Evolutionary conservation across 2,329 filamentous ascomycete species (phyloP), one percentile per base, ranked within the genome.

Genomic region (Drechslerella dactyloides): DNA sequence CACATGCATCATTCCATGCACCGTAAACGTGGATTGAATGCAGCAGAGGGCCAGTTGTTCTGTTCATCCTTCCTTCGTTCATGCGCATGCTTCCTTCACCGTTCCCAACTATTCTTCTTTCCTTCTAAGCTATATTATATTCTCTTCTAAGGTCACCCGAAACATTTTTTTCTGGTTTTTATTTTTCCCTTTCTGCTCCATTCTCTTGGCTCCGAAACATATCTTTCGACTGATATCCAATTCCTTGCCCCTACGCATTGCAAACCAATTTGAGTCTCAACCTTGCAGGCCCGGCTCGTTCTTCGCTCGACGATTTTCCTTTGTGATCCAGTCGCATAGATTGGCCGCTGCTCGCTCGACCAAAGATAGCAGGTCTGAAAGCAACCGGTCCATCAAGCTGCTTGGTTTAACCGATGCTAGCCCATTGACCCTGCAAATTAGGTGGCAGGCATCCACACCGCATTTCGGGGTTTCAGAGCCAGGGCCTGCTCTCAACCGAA

Each of bases 401-500:
- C 44, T 48, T 48, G 44, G 44, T 48, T 48, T 48, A 48, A 48
- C 44, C 44, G 55, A 27, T 51, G 55, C 61, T 37, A 46, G 55
- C 46, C 37, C 56, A 57, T 65, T 42, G 53, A 58, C 40, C 53
- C 40, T 72, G 57, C 62, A 61, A 48, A 72, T 72, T 72, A 61
- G 66, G 68, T 72, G 60, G 60, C 68, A 72, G 68, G 68, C 68
- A 72, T 65, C 68, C 68, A 72, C 60, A 59, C 68, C 60, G 55
- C 55, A 52, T 52, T 72, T 56, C 60, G 53, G 60, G 52, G 53
- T 72, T 56, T 59, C 62, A 56, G 56, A 72, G 60, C 55, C 40
- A 72, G 56, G 60, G 55, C 60, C 42, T 19, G n/a, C 24, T 72
- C 68, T 64, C 60, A 57, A 58, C 57, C 53, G 56, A 61, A 63